These are phyloP conservation scores for Plasmodium sp. DNA, from an alignment of 169 alveolate species.

Conservation along the genomic window DNA sequence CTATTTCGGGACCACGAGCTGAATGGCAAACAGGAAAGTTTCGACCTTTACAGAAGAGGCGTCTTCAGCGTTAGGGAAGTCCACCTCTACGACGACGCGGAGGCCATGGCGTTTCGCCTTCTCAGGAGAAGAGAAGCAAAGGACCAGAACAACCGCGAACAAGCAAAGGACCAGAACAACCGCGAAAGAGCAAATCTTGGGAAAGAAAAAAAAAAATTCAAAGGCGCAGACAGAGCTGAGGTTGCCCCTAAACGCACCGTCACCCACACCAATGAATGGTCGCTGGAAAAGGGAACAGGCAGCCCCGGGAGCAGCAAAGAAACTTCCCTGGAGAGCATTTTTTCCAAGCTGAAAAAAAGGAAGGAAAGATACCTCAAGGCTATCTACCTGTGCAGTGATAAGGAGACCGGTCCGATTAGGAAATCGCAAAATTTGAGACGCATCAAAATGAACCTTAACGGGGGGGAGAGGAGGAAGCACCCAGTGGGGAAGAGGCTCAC, in stretches of 20 bases:
- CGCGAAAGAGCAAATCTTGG: neutral
- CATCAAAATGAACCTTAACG: neutral
- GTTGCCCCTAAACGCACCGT: too few relatives aligned
- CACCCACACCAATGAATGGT: neutral
- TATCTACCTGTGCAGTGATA: neutral
- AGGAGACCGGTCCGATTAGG: neutral
- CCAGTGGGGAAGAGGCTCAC: neutral
- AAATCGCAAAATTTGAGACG: neutral
- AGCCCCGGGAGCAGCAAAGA: neutral
- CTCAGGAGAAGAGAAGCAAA: neutral
- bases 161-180: neutral
- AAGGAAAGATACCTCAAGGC: neutral
- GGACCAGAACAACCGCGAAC: neutral
- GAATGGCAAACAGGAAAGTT: neutral
- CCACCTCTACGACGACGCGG: constrained; percentile 25
- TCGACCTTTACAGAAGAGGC: neutral
- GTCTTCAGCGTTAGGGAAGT: neutral
- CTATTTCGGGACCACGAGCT: constrained; percentile 5
- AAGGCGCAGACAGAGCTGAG: too few relatives aligned
- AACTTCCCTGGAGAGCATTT: neutral
- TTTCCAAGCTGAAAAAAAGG: neutral
- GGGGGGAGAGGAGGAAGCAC: neutral
- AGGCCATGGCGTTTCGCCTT: neutral
- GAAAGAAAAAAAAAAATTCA: neutral
- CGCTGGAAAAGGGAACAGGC: neutral